phyloP scores from a whole-genome alignment of 345 rosid species.

The Carallia brachiata region DNA sequence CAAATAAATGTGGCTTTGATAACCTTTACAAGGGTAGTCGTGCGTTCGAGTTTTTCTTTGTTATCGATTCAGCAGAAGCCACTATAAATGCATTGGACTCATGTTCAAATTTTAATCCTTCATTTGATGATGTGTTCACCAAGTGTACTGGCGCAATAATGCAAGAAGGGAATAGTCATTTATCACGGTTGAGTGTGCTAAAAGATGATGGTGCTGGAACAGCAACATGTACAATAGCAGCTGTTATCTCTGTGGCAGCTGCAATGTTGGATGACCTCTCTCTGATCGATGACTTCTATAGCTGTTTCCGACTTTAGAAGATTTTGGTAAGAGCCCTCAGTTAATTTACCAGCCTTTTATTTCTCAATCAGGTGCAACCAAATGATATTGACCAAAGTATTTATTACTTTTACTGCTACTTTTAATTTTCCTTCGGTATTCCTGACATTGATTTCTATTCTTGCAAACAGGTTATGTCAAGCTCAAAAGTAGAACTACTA shows the following conservation, averaged over 20 bases:
- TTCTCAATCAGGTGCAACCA: background rate
- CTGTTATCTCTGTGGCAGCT: slow-evolving; percentile 40
- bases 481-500: slow-evolving; percentile 33
- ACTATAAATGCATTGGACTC: background rate
- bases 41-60: slow-evolving; percentile 27
- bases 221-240: slow-evolving; percentile 35
- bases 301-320: slow-evolving; percentile 42
- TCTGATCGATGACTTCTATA: slow-evolving; percentile 32
- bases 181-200: background rate
- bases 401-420: background rate
- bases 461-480: slow-evolving; percentile 38
- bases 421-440: background rate
- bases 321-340: slow-evolving; percentile 29
- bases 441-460: slow-evolving; percentile 4
- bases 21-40: slow-evolving; percentile 24
- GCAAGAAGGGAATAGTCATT: background rate
- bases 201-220: slow-evolving; percentile 6
- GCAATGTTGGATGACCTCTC: slow-evolving; percentile 13
- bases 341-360: background rate
- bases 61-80: slow-evolving; percentile 21
- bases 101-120: slow-evolving; percentile 36
- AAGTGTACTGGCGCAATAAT: slow-evolving; percentile 30
- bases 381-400: no score
- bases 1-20: slow-evolving; percentile 34
- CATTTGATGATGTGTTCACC: slow-evolving; percentile 27